Evolutionary conservation across 495 filamentous ascomycete species (phyloP).

Genomic region (Sabuloglossum arenarium): DNA sequence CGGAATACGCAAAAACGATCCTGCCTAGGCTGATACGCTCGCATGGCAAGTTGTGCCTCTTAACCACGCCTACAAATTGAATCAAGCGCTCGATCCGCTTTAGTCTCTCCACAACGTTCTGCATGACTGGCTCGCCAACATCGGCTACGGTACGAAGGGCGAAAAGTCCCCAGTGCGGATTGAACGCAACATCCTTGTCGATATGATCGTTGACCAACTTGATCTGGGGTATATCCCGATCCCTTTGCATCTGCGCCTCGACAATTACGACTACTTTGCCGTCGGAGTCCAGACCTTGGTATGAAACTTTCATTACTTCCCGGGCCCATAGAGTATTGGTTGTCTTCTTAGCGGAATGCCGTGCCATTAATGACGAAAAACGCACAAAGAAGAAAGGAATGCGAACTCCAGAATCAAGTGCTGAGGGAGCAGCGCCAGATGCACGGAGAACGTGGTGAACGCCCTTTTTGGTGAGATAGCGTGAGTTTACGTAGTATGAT

Average conservation of each 20-base stretch:
- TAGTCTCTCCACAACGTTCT: slow-evolving; percentile 30
- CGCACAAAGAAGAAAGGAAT: slow-evolving; percentile 4
- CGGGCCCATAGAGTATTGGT: slow-evolving; percentile 24
- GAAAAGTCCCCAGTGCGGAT: slow-evolving; percentile 33
- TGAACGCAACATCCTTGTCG: slow-evolving; percentile 38
- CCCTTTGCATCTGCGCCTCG: slow-evolving; percentile 20
- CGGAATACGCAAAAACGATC: slow-evolving; percentile 39
- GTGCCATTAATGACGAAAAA: slow-evolving; percentile 4
- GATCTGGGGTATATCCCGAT: slow-evolving; percentile 19
- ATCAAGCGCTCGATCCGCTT: slow-evolving; percentile 41
- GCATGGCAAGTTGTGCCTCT: slow-evolving; percentile 28
- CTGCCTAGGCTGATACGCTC: slow-evolving; percentile 35
- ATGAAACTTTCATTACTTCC: slow-evolving; percentile 30
- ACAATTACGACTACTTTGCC: slow-evolving; percentile 15
- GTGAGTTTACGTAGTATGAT: slow-evolving; percentile 16
- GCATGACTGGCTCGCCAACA: slow-evolving; percentile 34
- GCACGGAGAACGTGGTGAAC: slow-evolving; percentile 21
- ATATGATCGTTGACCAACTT: slow-evolving; percentile 26
- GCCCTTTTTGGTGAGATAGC: slow-evolving; percentile 9
- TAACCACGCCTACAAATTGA: slow-evolving; percentile 39
- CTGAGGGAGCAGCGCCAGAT: neutral
- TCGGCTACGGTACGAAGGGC: slow-evolving; percentile 32
- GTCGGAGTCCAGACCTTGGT: slow-evolving; percentile 18
- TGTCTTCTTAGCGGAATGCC: neutral
- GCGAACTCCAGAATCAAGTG: neutral